Evolutionary conservation across 169 alveolate genomes (phyloP).

Genomic region (Eimeria nieschulzi): DNA sequence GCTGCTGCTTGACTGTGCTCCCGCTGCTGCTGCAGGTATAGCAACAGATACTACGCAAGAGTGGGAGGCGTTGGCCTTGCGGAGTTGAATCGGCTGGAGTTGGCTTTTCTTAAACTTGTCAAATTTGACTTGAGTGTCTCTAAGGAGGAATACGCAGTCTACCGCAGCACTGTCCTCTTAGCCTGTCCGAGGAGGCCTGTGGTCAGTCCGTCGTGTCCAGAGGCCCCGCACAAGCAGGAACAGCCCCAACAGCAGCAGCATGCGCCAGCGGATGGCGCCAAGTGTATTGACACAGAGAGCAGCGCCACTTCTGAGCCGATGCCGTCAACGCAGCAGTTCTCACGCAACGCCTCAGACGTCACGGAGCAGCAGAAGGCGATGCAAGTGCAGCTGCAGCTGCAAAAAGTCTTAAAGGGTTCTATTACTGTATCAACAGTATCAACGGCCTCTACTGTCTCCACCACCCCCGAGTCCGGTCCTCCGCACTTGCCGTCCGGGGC

Average conservation of each 20-base stretch:
- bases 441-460: constrained; percentile 50
- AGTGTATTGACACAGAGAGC: not conserved
- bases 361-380: constrained; percentile 19
- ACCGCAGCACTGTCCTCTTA: constrained; percentile 84
- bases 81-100: constrained; percentile 91
- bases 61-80: constrained; percentile 93
- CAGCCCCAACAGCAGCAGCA: constrained; percentile 40
- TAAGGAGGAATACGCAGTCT: constrained; percentile 87
- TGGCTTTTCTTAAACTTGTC: constrained; percentile 86
- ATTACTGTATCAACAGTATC: not conserved
- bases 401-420: not conserved
- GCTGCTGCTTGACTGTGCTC: not conserved
- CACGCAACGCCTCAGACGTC: not conserved
- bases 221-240: constrained; percentile 33
- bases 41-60: constrained; percentile 90
- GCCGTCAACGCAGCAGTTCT: not conserved
- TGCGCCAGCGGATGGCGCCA: constrained; percentile 24
- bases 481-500: constrained; percentile 38
- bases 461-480: constrained; percentile 61
- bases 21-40: constrained; percentile 75
- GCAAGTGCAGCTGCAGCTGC: constrained; percentile 31
- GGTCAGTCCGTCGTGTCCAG: not conserved
- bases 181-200: constrained; percentile 74
- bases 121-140: constrained; percentile 89
- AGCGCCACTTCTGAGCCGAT: not conserved